A percentile compares a stretch with the other conserved stretches of the same genome.
phyloP scores from a whole-genome alignment of 106 monocot species.

The Hemerocallis citrina region DNA sequence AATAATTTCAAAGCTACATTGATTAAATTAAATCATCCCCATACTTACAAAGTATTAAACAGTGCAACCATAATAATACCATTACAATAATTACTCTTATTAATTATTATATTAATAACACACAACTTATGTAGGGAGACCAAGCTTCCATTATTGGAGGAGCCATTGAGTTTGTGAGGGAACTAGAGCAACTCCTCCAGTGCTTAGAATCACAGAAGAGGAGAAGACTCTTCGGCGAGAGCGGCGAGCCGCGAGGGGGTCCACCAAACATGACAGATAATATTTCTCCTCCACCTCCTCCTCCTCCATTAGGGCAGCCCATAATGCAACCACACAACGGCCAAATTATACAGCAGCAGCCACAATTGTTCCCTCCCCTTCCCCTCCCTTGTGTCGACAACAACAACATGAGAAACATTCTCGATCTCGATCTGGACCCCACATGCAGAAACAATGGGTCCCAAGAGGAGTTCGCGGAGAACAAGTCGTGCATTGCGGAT shows the following conservation, averaged over 20 bases:
- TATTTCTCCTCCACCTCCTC: neutral
- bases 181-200: slow-evolving; percentile 85
- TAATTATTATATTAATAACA: neutral
- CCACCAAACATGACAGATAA: neutral
- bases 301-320: neutral
- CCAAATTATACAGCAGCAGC: slow-evolving; percentile 8
- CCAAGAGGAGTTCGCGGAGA: slow-evolving; percentile 62
- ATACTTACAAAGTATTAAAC: too few species aligned
- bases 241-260: slow-evolving; percentile 6
- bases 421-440: slow-evolving; percentile 12
- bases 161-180: slow-evolving; percentile 82
- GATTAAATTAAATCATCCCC: too few species aligned
- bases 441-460: slow-evolving; percentile 2
- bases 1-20: too few species aligned
- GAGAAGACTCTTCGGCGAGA: slow-evolving; percentile 34
- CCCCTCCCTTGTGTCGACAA: slow-evolving; percentile 8
- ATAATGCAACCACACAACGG: slow-evolving; percentile 13
- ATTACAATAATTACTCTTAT: neutral
- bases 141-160: slow-evolving; percentile 93
- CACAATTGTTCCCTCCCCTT: slow-evolving; percentile 10
- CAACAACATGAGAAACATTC: slow-evolving; percentile 15
- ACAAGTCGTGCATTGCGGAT: slow-evolving; percentile 62
- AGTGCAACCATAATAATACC: too few species aligned
- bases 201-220: slow-evolving; percentile 85
- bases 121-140: slow-evolving; percentile 48